phyloP scores from a whole-genome alignment of 805 yeast species.

The Suhomyces xylopsoci region DNA sequence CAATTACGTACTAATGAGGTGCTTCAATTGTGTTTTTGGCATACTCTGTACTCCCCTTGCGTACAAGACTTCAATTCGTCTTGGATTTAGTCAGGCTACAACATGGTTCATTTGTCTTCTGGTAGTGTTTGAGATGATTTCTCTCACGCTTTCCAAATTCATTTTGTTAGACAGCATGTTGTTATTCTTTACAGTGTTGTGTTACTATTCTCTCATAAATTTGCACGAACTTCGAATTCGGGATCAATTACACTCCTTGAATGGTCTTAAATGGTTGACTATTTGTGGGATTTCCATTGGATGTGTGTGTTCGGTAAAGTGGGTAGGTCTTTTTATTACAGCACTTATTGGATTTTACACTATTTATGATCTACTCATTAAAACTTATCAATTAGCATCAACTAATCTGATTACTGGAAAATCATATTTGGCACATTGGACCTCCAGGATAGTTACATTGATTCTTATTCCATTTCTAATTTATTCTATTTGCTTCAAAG shows the following conservation, averaged over 20 bases:
- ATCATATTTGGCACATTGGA: slow-evolving; percentile 65
- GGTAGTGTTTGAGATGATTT: slow-evolving; percentile 67
- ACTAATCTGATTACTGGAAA: slow-evolving; percentile 15
- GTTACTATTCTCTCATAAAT: slow-evolving; percentile 38
- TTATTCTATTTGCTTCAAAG: slow-evolving; percentile 69
- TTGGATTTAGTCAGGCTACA: slow-evolving; percentile 27
- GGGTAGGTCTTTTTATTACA: slow-evolving; percentile 79
- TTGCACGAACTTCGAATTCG: slow-evolving; percentile 46
- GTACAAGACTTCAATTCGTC: slow-evolving; percentile 44
- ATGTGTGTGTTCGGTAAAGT: slow-evolving; percentile 79
- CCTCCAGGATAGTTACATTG: slow-evolving; percentile 58
- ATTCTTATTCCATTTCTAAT: slow-evolving; percentile 70
- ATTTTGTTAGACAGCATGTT: slow-evolving; percentile 76
- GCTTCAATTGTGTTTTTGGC: slow-evolving; percentile 68
- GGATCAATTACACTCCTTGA: slow-evolving; percentile 32
- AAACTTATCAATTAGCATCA: slow-evolving; percentile 34
- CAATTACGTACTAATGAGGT: slow-evolving; percentile 64
- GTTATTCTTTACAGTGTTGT: slow-evolving; percentile 62
- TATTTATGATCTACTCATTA: slow-evolving; percentile 48
- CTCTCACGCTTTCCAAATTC: slow-evolving; percentile 68
- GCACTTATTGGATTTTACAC: slow-evolving; percentile 58
- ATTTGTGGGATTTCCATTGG: slow-evolving; percentile 70
- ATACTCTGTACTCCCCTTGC: slow-evolving; percentile 68
- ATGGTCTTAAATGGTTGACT: slow-evolving; percentile 54
- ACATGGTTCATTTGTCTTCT: slow-evolving; percentile 59